Evolutionary conservation across 768 basidiomycete species (phyloP).

Genomic region (Dacryopinax primogenitus): DNA sequence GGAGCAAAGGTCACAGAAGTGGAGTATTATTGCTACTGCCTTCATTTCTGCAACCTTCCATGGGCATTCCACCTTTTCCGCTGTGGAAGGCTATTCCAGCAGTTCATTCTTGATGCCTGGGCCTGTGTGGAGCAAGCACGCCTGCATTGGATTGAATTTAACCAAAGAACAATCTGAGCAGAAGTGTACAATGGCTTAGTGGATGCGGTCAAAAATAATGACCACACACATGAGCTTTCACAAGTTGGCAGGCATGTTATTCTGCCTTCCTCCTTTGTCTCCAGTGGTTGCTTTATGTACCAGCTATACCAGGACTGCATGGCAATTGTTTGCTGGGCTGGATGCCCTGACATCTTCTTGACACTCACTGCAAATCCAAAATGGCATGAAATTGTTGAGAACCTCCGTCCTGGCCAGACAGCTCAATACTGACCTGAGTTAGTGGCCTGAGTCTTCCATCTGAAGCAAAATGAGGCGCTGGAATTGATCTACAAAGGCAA

Average conservation of each 20-base stretch:
- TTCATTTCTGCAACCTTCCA: neutral
- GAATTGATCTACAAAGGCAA: constrained; percentile 28
- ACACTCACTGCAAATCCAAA: too few species aligned
- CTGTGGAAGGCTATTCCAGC: constrained; percentile 2
- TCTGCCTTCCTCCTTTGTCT: too few species aligned
- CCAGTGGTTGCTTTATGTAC: too few species aligned
- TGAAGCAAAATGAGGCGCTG: constrained; percentile 31
- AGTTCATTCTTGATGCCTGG: constrained; percentile 12
- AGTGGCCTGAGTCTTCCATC: constrained; percentile 35
- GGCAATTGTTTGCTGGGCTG: too few species aligned
- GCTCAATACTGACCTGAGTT: constrained; percentile 33
- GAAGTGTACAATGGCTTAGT: too few species aligned
- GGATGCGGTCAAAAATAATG: too few species aligned
- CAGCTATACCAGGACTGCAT: too few species aligned
- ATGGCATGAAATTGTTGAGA: too few species aligned
- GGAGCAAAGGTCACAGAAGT: neutral
- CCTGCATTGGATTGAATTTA: neutral
- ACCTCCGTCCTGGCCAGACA: too few species aligned
- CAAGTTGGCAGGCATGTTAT: too few species aligned
- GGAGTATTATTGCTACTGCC: constrained; percentile 8
- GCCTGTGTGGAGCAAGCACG: constrained; percentile 2
- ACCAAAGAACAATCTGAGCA: constrained; percentile 8
- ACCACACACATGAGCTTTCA: too few species aligned
- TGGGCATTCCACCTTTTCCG: neutral
- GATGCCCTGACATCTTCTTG: too few species aligned